A percentile compares a stretch with the other conserved stretches of the same genome.
These are phyloP conservation scores for Spizellomyces sp. DNA, from an alignment of 192 early-diverging fungal genomes.

Conservation along the genomic window DNA sequence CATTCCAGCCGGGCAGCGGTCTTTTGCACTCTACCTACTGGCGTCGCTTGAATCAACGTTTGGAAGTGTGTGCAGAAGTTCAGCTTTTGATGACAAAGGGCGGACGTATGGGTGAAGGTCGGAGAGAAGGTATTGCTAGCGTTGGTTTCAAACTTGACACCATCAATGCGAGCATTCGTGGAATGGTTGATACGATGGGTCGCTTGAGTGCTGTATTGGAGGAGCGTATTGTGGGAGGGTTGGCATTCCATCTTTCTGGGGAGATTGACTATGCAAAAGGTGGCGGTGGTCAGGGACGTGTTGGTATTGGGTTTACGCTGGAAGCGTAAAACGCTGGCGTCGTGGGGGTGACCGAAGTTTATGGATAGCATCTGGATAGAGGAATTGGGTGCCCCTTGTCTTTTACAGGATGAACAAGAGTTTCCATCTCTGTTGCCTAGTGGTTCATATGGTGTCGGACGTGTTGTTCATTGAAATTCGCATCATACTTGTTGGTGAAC, in stretches of 20 bases:
- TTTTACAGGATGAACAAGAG: too few species aligned
- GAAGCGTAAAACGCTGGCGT: conserved; percentile 63
- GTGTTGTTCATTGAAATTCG: too few species aligned
- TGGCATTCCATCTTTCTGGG: conserved; percentile 66
- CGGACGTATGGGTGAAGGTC: conserved; percentile 52
- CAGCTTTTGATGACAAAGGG: conserved; percentile 71
- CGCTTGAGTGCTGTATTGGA: conserved; percentile 86
- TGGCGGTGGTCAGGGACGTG: conserved; percentile 45
- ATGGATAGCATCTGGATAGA: too few species aligned
- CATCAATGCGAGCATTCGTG: conserved; percentile 85
- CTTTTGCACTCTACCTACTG: conserved; percentile 84
- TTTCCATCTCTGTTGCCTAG: too few species aligned
- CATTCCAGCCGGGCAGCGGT: conserved; percentile 49
- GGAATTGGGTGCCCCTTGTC: too few species aligned
- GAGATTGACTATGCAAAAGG: conserved; percentile 97
- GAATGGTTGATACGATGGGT: conserved; percentile 90
- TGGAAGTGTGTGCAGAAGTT: conserved; percentile 91
- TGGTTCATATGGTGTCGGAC: too few species aligned
- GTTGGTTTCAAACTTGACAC: conserved; percentile 99
- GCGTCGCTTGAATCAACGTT: conserved; percentile 88
- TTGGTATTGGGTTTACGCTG: conserved; percentile 84
- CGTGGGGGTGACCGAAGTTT: too few species aligned
- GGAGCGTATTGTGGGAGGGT: conserved; percentile 92
- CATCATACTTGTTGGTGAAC: too few species aligned
- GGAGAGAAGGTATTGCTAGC: conserved; percentile 88